phyloP scores from a whole-genome alignment of 208 protist species.

The Herpetomonas tarakana region DNA sequence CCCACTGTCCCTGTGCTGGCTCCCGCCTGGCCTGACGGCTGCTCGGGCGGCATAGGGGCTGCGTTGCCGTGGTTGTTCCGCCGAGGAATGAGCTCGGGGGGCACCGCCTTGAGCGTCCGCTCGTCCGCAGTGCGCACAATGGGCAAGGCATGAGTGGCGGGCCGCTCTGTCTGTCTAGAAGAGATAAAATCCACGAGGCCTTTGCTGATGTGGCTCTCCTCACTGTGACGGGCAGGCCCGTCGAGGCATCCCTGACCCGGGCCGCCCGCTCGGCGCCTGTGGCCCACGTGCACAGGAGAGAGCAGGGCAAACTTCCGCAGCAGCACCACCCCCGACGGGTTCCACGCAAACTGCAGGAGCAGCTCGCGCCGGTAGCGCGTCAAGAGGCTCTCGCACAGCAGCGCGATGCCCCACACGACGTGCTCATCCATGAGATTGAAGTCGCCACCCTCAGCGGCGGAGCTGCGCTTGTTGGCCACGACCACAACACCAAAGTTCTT shows the following conservation, averaged over 20 bases:
- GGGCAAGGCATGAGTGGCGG: slow-evolving; percentile 9
- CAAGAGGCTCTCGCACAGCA: slow-evolving; percentile 54
- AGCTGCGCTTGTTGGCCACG: slow-evolving; percentile 49
- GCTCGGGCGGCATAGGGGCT: background rate
- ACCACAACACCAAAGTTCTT: slow-evolving; percentile 58
- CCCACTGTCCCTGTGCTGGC: slow-evolving; percentile 8
- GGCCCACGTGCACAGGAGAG: background rate
- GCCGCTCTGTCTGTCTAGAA: background rate
- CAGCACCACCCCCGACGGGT: slow-evolving; percentile 17
- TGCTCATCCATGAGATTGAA: slow-evolving; percentile 70
- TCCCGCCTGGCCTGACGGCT: background rate
- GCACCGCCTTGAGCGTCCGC: slow-evolving; percentile 20
- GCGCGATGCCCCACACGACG: slow-evolving; percentile 56
- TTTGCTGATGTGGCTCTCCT: no score
- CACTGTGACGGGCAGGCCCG: no score
- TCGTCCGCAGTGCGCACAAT: slow-evolving; percentile 42
- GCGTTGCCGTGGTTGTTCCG: slow-evolving; percentile 1
- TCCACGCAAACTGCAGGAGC: slow-evolving; percentile 39
- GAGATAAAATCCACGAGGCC: background rate
- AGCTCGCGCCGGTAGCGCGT: slow-evolving; percentile 45
- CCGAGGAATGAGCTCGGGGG: slow-evolving; percentile 13
- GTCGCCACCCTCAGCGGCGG: background rate
- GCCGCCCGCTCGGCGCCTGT: background rate
- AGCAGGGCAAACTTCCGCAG: slow-evolving; percentile 24
- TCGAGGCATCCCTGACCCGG: background rate